phyloP scores from a whole-genome alignment of 2,329 filamentous ascomycete genomes.

The Cladosporium sp. region DNA sequence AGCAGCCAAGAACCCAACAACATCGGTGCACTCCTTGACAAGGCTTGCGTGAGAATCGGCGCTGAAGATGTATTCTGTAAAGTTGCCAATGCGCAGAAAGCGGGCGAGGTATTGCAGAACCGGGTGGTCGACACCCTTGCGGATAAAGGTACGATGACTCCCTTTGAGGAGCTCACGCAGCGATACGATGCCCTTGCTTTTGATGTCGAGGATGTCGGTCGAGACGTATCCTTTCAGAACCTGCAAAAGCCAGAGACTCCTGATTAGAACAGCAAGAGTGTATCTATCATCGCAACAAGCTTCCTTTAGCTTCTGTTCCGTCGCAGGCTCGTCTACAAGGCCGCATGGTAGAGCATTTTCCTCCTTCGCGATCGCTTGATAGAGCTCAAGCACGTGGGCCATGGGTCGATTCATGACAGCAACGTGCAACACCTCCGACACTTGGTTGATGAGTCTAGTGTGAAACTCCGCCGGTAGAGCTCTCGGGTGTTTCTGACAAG shows the following conservation, averaged over 20 bases:
- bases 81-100: constrained; percentile 63
- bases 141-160: constrained; percentile 52
- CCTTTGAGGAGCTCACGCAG: constrained; percentile 68
- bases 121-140: constrained; percentile 34
- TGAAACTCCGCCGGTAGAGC: constrained; percentile 26
- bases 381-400: background rate
- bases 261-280: constrained; percentile 45
- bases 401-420: constrained; percentile 6
- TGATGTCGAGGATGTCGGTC: constrained; percentile 85
- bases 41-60: constrained; percentile 90
- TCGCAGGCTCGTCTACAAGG: constrained; percentile 1
- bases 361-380: background rate
- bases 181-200: constrained; percentile 70
- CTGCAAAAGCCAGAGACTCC: constrained; percentile 65
- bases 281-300: constrained; percentile 16
- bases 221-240: constrained; percentile 68
- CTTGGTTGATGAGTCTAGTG: constrained; percentile 12
- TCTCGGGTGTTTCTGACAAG: constrained; percentile 29
- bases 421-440: background rate
- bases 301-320: constrained; percentile 12
- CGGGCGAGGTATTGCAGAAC: constrained; percentile 65
- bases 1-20: constrained; percentile 81
- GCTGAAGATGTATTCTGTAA: constrained; percentile 84
- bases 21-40: constrained; percentile 74
- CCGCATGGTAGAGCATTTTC: background rate